Evolutionary conservation across 495 filamentous ascomycete species (phyloP).

Genomic region (Gamarada debralockiae): DNA sequence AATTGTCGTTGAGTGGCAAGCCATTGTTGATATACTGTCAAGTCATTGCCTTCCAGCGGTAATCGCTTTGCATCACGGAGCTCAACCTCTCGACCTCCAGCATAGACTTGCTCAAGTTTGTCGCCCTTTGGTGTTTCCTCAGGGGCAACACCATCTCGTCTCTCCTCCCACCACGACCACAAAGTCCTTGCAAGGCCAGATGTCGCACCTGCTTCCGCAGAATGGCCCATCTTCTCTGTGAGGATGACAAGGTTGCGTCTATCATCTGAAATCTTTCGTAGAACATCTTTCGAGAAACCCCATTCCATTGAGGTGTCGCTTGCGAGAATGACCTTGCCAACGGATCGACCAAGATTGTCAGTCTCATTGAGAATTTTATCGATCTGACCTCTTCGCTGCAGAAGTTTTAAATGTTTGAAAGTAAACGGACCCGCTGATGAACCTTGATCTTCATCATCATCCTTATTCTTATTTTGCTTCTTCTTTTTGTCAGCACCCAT

Average conservation of each 20-base stretch:
- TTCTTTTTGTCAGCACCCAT: constrained; percentile 39
- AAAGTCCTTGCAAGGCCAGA: constrained; percentile 52
- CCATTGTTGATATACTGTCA: constrained; percentile 83
- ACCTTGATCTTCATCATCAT: constrained; percentile 30
- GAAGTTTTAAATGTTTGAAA: constrained; percentile 77
- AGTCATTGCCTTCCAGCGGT: constrained; percentile 67
- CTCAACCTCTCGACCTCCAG: constrained; percentile 57
- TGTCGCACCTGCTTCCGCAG: constrained; percentile 32
- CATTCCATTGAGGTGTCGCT: constrained; percentile 88
- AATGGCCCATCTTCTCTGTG: constrained; percentile 58
- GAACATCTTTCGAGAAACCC: constrained; percentile 88
- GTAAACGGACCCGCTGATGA: constrained; percentile 76
- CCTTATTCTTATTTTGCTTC: constrained; percentile 39
- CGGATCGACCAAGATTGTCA: constrained; percentile 30
- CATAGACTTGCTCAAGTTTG: constrained; percentile 60
- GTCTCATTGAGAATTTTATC: constrained; percentile 53
- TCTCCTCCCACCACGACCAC: constrained; percentile 72
- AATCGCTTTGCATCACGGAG: constrained; percentile 56
- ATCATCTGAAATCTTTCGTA: constrained; percentile 70
- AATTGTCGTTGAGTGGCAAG: constrained; percentile 77
- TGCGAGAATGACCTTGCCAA: constrained; percentile 78
- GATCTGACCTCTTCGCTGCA: constrained; percentile 72
- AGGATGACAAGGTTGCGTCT: constrained; percentile 78
- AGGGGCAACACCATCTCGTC: constrained; percentile 56
- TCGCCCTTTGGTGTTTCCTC: constrained; percentile 55